phyloP scores from a whole-genome alignment of 768 basidiomycete species.

The Kwoniella dejecticola region DNA sequence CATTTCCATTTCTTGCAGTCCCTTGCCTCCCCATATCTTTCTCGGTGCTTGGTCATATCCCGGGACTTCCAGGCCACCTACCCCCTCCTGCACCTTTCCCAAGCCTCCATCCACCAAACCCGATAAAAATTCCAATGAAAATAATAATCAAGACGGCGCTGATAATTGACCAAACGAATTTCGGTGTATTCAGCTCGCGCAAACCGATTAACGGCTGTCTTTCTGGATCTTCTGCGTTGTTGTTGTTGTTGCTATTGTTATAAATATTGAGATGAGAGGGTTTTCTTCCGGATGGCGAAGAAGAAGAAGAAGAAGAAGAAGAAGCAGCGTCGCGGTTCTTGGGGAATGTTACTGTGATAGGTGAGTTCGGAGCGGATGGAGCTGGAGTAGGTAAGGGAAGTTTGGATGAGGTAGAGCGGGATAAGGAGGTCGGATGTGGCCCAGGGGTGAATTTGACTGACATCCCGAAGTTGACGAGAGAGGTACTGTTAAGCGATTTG shows the following conservation, averaged over 20 bases:
- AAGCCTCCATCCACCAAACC: slow-evolving; percentile 40
- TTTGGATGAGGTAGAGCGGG: slow-evolving; percentile 2
- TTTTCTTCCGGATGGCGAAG: neutral
- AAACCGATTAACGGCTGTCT: slow-evolving; percentile 30
- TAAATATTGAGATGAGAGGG: neutral
- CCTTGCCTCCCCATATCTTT: no score
- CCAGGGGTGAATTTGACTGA: slow-evolving; percentile 33
- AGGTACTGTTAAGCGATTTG: no score
- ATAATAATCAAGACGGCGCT: slow-evolving; percentile 5
- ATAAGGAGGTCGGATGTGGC: slow-evolving; percentile 25
- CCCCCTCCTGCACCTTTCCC: slow-evolving; percentile 40
- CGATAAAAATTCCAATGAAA: slow-evolving; percentile 29
- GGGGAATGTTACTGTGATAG: slow-evolving; percentile 4
- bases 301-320: neutral
- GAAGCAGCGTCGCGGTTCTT: no score
- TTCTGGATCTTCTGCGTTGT: slow-evolving; percentile 21
- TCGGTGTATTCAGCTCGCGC: neutral
- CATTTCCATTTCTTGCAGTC: no score
- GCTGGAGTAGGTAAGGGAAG: slow-evolving; percentile 7
- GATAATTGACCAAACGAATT: slow-evolving; percentile 19
- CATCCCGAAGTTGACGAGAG: neutral
- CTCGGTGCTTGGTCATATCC: neutral
- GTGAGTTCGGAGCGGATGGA: slow-evolving; percentile 11
- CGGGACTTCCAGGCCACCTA: slow-evolving; percentile 44
- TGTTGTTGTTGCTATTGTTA: neutral